phyloP scores from a whole-genome alignment of 2,329 filamentous ascomycete species.

The Phyllosticta paracitricarpa region DNA sequence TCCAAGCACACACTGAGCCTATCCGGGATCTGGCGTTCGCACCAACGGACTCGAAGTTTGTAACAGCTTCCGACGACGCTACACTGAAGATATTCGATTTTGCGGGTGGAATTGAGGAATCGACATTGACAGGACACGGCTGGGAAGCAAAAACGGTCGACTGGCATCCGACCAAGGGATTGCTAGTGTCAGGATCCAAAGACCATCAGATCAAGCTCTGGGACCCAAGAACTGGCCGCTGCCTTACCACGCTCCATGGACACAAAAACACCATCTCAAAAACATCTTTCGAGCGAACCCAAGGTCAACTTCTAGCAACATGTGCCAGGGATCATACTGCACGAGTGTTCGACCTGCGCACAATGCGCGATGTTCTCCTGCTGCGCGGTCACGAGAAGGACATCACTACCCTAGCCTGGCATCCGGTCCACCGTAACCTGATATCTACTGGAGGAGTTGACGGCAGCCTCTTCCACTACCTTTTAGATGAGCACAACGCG shows the following conservation, averaged over 20 bases:
- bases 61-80: conserved; percentile 90
- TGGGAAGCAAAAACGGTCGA: conserved; percentile 98
- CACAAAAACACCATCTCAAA: conserved; percentile 97
- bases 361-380: conserved; percentile 96
- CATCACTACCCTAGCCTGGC: conserved; percentile 85
- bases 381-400: conserved; percentile 94
- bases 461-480: conserved; percentile 82
- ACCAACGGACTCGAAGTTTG: conserved; percentile 89
- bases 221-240: conserved; percentile 88
- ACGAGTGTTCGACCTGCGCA: conserved; percentile 85
- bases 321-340: conserved; percentile 89
- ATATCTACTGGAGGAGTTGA: conserved; percentile 86
- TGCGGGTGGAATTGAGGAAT: conserved; percentile 72
- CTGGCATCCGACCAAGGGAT: conserved; percentile 92
- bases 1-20: conserved; percentile 81
- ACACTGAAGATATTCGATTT: conserved; percentile 96
- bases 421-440: conserved; percentile 81
- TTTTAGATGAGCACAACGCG: conserved; percentile 89
- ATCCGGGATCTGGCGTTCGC: conserved; percentile 88
- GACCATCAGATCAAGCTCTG: conserved; percentile 96
- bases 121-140: conserved; percentile 79
- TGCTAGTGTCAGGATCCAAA: conserved; percentile 93
- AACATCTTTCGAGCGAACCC: conserved; percentile 77
- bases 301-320: conserved; percentile 77
- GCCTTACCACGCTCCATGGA: conserved; percentile 85